A percentile compares a stretch with the other conserved stretches of the same genome.
phyloP scores from a whole-genome alignment of 306 rosid species.

The Citrullus colocynthis region DNA sequence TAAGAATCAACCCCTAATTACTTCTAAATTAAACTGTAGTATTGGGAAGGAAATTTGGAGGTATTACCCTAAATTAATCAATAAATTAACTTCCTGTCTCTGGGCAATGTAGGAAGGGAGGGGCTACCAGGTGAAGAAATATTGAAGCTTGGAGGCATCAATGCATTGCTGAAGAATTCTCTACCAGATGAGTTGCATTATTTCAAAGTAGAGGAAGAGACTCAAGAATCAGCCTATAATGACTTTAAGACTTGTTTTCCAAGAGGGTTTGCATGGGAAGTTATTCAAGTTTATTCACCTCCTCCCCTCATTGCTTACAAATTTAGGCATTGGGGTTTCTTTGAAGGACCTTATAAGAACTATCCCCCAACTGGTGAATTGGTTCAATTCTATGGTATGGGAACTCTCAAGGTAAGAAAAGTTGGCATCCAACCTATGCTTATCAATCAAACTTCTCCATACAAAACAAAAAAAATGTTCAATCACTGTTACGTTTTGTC shows the following conservation, averaged over 20 bases:
- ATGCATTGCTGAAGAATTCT: background rate
- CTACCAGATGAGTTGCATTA: background rate
- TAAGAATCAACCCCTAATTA: too few species aligned
- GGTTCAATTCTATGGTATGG: conserved; percentile 54
- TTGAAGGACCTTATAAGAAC: conserved; percentile 55
- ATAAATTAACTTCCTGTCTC: too few species aligned
- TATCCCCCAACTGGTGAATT: conserved; percentile 48
- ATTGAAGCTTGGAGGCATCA: background rate
- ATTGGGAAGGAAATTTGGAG: too few species aligned
- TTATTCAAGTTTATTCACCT: background rate
- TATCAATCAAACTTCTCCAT: too few species aligned
- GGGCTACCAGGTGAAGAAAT: background rate
- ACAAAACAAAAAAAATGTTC: too few species aligned
- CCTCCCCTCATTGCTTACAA: background rate
- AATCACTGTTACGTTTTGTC: too few species aligned
- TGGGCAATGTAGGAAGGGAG: background rate
- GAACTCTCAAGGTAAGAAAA: conserved; percentile 36
- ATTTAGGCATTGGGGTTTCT: conserved; percentile 16
- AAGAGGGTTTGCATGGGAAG: background rate
- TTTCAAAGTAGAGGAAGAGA: background rate
- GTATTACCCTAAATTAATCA: too few species aligned
- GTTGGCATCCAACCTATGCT: too few species aligned
- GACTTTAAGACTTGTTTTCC: background rate
- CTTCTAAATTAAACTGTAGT: too few species aligned
- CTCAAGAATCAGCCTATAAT: background rate